Evolutionary conservation across 1,284 basidiomycete genomes (phyloP).

Genomic region (Cryptococcus sp.): DNA sequence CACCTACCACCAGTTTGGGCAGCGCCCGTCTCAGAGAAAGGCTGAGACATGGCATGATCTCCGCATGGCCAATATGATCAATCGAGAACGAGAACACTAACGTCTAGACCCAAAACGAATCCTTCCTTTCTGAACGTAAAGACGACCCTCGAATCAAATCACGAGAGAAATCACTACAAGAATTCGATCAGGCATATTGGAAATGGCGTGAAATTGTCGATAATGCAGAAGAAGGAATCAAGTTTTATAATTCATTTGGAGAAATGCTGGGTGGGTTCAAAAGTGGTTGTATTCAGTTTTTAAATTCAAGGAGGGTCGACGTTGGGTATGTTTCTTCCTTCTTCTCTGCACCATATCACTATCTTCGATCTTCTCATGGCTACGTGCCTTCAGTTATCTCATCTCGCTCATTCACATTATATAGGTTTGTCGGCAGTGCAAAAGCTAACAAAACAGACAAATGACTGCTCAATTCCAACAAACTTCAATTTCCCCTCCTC

Average conservation of each 20-base stretch:
- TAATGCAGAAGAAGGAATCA: constrained; percentile 83
- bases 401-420: constrained; percentile 1
- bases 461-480: constrained; percentile 19
- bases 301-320: constrained; percentile 61
- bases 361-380: neutral
- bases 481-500: constrained; percentile 9
- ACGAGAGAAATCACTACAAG: constrained; percentile 77
- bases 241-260: constrained; percentile 82
- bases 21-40: neutral
- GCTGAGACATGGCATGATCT: neutral
- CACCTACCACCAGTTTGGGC: too few species aligned
- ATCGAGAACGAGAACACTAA: constrained; percentile 1
- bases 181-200: constrained; percentile 81
- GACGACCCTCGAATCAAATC: constrained; percentile 74
- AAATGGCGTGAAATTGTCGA: constrained; percentile 81
- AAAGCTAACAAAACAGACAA: constrained; percentile 7
- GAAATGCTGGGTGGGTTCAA: constrained; percentile 68
- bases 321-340: constrained; percentile 35
- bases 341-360: too few species aligned
- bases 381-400: constrained; percentile 2
- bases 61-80: too few species aligned
- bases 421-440: too few species aligned
- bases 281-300: constrained; percentile 70
- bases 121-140: constrained; percentile 71
- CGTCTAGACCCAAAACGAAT: constrained; percentile 63